Percentiles rank a stretch among this genome's conserved stretches.
Conservation (phyloP, 1,284 basidiomycete species). For the Puccinia polysora region DNA sequence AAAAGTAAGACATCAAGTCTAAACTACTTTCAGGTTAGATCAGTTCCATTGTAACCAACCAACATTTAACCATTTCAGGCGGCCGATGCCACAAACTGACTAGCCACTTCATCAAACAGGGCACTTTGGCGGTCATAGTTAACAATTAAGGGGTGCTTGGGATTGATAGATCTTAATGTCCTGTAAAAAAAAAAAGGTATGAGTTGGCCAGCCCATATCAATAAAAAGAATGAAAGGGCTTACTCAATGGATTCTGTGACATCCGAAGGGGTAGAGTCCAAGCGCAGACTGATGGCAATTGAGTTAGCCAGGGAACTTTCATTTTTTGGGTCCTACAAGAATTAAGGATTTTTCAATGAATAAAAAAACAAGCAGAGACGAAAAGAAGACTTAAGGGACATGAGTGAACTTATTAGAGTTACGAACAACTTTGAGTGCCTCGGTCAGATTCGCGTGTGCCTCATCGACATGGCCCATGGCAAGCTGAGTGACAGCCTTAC, state of each 20-base stretch:
- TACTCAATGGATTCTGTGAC: background rate
- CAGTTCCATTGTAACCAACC: too few species aligned
- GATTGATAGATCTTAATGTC: conserved; percentile 32
- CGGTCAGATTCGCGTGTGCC: conserved; percentile 76
- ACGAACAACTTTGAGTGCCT: conserved; percentile 60
- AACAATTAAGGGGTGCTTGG: conserved; percentile 24
- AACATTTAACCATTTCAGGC: conserved; percentile 24
- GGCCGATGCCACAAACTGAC: conserved; percentile 29
- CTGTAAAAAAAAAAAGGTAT: conserved; percentile 5
- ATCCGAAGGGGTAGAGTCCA: conserved; percentile 5
- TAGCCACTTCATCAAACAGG: conserved; percentile 40
- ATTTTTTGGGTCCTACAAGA: conserved; percentile 27
- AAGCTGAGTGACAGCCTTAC: conserved; percentile 76
- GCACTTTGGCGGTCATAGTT: conserved; percentile 32
- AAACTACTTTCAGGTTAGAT: too few species aligned
- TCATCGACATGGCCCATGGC: conserved; percentile 73
- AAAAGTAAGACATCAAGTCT: too few species aligned
- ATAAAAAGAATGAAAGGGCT: background rate
- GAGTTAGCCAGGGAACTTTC: conserved; percentile 35
- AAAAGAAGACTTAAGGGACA: too few species aligned
- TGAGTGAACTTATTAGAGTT: too few species aligned
- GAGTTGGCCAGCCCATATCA: background rate
- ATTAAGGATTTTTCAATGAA: too few species aligned
- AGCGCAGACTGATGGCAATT: conserved; percentile 15
- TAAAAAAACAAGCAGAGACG: background rate